Percentiles rank a stretch among this genome's conserved stretches.
These are phyloP conservation scores for Myriosclerotinia duriaeana DNA, from an alignment of 2,329 filamentous ascomycete genomes.

Conservation along the genomic window DNA sequence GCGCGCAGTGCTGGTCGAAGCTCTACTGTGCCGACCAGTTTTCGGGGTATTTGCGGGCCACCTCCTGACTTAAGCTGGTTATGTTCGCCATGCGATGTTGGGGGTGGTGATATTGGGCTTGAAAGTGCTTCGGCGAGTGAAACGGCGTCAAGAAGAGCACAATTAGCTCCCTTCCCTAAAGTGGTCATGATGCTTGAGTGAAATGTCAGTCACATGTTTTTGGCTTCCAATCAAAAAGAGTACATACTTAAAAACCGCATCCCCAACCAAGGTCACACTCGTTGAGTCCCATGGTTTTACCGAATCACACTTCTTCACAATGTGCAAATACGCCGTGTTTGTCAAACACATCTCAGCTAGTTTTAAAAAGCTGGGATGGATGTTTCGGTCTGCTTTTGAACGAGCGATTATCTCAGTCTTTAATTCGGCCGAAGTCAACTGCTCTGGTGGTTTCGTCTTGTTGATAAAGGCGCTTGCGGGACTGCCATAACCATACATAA, in stretches of 20 bases:
- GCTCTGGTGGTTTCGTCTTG: constrained; percentile 28
- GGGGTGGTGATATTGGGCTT: neutral
- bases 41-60: neutral
- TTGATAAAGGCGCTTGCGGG: constrained; percentile 31
- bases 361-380: constrained; percentile 30
- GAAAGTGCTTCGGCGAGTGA: constrained; percentile 32
- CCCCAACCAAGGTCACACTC: constrained; percentile 35
- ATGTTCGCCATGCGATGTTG: neutral
- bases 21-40: neutral
- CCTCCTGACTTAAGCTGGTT: neutral
- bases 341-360: constrained; percentile 31
- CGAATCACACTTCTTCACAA: constrained; percentile 32
- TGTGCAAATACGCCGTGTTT: constrained; percentile 32
- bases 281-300: constrained; percentile 33
- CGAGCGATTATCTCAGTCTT: constrained; percentile 33
- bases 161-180: constrained; percentile 37
- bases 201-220: constrained; percentile 14
- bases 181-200: constrained; percentile 34
- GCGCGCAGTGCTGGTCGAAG: constrained; percentile 25
- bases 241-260: constrained; percentile 37
- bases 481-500: constrained; percentile 37
- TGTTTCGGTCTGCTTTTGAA: constrained; percentile 25
- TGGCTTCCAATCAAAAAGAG: too few relatives aligned
- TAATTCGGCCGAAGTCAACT: constrained; percentile 33
- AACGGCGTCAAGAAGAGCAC: constrained; percentile 37